Evolutionary conservation across 306 rosid species (phyloP).

Genomic region (Carpinus fangiana): DNA sequence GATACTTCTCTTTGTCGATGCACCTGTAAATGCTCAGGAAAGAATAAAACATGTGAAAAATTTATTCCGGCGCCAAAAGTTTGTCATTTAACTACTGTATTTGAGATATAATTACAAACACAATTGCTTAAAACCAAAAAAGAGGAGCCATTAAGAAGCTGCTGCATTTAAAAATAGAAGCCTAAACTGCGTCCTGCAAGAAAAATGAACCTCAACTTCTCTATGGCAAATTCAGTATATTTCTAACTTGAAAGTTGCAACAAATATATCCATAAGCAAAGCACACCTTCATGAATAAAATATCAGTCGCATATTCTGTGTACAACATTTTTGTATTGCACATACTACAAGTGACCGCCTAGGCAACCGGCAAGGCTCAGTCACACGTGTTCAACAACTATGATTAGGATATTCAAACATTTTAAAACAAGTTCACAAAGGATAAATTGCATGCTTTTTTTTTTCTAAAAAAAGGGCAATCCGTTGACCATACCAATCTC

Average conservation of each 20-base stretch:
- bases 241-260: neutral
- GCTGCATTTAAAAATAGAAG: neutral
- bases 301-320: neutral
- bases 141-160: neutral
- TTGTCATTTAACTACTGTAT: neutral
- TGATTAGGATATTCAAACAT: too few relatives aligned
- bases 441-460: too few relatives aligned
- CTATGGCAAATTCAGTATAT: neutral
- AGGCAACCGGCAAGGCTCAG: neutral
- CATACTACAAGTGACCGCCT: neutral
- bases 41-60: neutral
- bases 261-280: neutral
- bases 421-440: too few relatives aligned
- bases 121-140: neutral
- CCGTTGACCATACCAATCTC: too few relatives aligned
- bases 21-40: slow-evolving; percentile 43
- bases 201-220: neutral
- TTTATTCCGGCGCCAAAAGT: neutral
- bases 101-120: neutral
- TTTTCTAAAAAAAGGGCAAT: too few relatives aligned
- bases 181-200: neutral
- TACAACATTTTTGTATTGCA: neutral
- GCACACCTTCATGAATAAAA: neutral
- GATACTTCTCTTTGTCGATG: slow-evolving; percentile 47
- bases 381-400: neutral